These are phyloP conservation scores for sunflower (Helianthus annuus) DNA, from an alignment of 129 eudicot species.

Conservation along the genomic window HanXRQr2.0-SUNRISE NC_035441.2:100360347-100360846, in stretches of 20 bases:
- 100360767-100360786: no score
- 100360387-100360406: neutral
- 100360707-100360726: slow-evolving; percentile 16
- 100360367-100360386: neutral
- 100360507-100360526: slow-evolving; percentile 35
- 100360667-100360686: neutral
- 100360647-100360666: slow-evolving; percentile 8
- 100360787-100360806: neutral
- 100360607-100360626: slow-evolving; percentile 22
- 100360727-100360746: slow-evolving; percentile 1
- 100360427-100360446: neutral
- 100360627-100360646: slow-evolving; percentile 9
- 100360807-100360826: slow-evolving; percentile 15
- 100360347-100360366: slow-evolving; percentile 9
- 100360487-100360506: slow-evolving; percentile 34
- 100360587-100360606: slow-evolving; percentile 14
- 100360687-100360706: slow-evolving; percentile 8
- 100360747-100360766: neutral
- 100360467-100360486: slow-evolving; percentile 38
- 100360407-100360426: neutral
- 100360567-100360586: slow-evolving; percentile 10
- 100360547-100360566: slow-evolving; percentile 18
- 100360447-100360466: slow-evolving; percentile 22
- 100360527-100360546: slow-evolving; percentile 19
- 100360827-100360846: slow-evolving; percentile 1